Conservation (phyloP, 169 alveolate genomes). For the Ichthyophthirius multifiliis region DNA sequence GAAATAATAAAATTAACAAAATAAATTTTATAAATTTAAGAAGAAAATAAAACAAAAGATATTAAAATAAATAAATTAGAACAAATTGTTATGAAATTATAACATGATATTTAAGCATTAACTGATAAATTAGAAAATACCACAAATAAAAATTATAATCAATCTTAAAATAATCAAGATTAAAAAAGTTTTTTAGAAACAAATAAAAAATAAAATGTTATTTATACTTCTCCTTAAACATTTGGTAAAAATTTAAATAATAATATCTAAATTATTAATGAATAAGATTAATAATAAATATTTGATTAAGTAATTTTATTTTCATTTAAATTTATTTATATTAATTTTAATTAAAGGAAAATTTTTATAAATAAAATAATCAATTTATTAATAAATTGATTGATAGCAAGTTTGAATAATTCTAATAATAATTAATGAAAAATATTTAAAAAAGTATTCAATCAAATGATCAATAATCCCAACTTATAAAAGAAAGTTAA, state of each 20-base stretch:
- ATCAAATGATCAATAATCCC: too few relatives aligned
- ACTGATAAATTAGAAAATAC: neutral
- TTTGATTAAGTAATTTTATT: too few relatives aligned
- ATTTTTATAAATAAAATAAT: too few relatives aligned
- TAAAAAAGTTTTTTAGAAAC: conserved; percentile 4
- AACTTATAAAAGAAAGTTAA: too few relatives aligned
- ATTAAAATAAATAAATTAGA: neutral
- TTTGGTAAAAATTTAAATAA: neutral
- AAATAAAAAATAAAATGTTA: neutral
- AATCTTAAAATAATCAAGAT: neutral
- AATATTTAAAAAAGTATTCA: too few relatives aligned
- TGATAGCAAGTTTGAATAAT: too few relatives aligned
- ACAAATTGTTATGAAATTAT: neutral
- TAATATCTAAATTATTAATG: too few relatives aligned
- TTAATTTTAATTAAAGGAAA: too few relatives aligned
- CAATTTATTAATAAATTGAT: too few relatives aligned
- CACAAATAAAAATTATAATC: neutral
- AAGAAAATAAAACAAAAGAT: neutral
- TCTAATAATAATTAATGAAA: too few relatives aligned
- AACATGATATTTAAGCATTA: neutral
- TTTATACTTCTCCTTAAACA: neutral
- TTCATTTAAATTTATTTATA: too few relatives aligned
- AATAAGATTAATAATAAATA: too few relatives aligned
- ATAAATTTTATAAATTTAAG: neutral
- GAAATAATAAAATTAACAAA: neutral